Evolutionary conservation across 768 basidiomycete genomes (phyloP).

Genomic region (Termitomyces sp.): DNA sequence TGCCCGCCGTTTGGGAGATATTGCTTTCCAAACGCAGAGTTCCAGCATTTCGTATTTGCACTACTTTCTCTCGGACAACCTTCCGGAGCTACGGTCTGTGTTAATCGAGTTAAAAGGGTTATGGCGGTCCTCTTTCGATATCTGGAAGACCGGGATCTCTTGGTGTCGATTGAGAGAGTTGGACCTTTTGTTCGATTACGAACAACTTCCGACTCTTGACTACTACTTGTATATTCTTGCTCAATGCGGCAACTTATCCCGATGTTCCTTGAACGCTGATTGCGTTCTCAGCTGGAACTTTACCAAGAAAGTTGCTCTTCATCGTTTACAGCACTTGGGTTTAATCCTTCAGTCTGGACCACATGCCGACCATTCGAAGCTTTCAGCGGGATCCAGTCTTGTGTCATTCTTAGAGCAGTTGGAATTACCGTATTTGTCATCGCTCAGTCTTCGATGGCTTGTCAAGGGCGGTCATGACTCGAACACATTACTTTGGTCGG

Average conservation of each 20-base stretch:
- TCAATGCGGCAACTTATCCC: slow-evolving; percentile 24
- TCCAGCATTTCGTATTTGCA: slow-evolving; percentile 22
- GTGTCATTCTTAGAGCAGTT: slow-evolving; percentile 28
- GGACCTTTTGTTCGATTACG: slow-evolving; percentile 31
- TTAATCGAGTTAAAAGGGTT: slow-evolving; percentile 25
- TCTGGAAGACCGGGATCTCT: slow-evolving; percentile 25
- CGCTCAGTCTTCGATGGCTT: slow-evolving; percentile 33
- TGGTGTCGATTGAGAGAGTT: slow-evolving; percentile 37
- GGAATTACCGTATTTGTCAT: slow-evolving; percentile 24
- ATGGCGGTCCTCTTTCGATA: slow-evolving; percentile 20
- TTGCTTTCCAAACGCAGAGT: slow-evolving; percentile 30
- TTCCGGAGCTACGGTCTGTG: slow-evolving; percentile 29
- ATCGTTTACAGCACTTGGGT: slow-evolving; percentile 27
- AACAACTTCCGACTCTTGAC: slow-evolving; percentile 31
- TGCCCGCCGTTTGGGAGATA: slow-evolving; percentile 32
- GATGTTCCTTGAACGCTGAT: slow-evolving; percentile 29
- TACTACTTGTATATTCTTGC: slow-evolving; percentile 31
- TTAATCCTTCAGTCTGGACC: slow-evolving; percentile 27
- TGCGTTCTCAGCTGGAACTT: slow-evolving; percentile 20
- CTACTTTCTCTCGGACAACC: slow-evolving; percentile 15
- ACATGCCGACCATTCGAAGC: not conserved
- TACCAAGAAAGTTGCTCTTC: slow-evolving; percentile 18
- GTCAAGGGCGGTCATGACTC: slow-evolving; percentile 9
- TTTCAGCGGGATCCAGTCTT: slow-evolving; percentile 19
- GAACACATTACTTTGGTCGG: slow-evolving; percentile 2